Base-by-base conservation (phyloP, 768 basidiomycete genomes). In the Suillus spraguei region DNA sequence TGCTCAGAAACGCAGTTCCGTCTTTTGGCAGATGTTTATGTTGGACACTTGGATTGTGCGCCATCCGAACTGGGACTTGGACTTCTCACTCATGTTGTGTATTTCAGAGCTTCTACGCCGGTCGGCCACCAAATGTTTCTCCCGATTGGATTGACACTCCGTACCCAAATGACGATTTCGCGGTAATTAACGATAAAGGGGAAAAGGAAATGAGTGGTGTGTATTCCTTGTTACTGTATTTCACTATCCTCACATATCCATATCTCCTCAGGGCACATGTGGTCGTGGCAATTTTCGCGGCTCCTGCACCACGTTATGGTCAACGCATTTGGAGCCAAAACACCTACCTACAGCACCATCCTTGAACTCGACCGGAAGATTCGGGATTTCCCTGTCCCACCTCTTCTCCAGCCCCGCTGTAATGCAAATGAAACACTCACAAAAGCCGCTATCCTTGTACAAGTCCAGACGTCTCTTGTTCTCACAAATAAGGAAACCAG, bases 21-120 rank as follows among this genome's bases (percentile, higher is more conserved):
- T 88, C 13, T 91, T 90, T 70, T 92, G 89, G 88, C 84, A 87
- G 55, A 71, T 91, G n/a, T 90, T 88, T 68, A 67, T 78, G 32
- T 70, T 83, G 35, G 90, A 91, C 67, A 86, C 87, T 0, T 85
- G 84, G 81, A 73, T 83, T 44, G 90, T 91, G 67, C 76, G 66
- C 36, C 17, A 60, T 65, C 2, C 14, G 44, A 39, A 39, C 54
- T 61, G 8, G 63, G 56, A 13, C 4, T 33, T 10, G 38, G 17
- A 9, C 56, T 8, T 46, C 47, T n/a, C 16, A n/a, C 55, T 41
- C n/a, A 59, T 62, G 33, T 60, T 20, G 42, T 60, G 39, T 36
- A 9, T 4, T 20, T n/a, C 63, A 91, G 89, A 88, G 87, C 65
- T 86, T 88, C 65, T 78, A 79, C 38, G 80, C 85, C 35, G 89